phyloP scores from a whole-genome alignment of 495 filamentous ascomycete genomes.

The Hypoxylon trugodes region DNA sequence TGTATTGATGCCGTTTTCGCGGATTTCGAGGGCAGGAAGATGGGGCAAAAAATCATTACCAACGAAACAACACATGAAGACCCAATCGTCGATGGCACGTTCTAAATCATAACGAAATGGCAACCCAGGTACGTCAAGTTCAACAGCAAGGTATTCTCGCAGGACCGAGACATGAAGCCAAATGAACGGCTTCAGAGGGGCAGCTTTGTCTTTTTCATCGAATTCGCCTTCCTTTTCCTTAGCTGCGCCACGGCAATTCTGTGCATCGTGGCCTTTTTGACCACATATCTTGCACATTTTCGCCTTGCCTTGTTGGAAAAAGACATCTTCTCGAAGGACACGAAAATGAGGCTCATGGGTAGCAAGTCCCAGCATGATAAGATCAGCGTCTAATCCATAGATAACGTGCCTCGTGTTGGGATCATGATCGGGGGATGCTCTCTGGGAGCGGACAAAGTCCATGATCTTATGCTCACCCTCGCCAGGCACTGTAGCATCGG shows the following conservation, averaged over 20 bases:
- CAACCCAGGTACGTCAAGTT: constrained; percentile 80
- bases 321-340: constrained; percentile 96
- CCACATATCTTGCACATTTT: constrained; percentile 86
- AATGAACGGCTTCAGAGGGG: constrained; percentile 86
- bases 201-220: constrained; percentile 79
- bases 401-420: constrained; percentile 97
- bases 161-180: constrained; percentile 95
- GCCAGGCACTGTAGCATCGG: constrained; percentile 95
- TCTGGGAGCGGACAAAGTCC: constrained; percentile 95
- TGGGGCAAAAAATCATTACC: constrained; percentile 99
- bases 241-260: constrained; percentile 81
- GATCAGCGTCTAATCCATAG: constrained; percentile 94
- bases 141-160: constrained; percentile 90
- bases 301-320: constrained; percentile 83
- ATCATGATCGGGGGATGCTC: constrained; percentile 86
- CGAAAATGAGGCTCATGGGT: constrained; percentile 98
- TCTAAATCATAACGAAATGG: constrained; percentile 88
- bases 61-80: constrained; percentile 99
- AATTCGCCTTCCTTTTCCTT: constrained; percentile 87
- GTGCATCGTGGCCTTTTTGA: constrained; percentile 86
- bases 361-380: constrained; percentile 97
- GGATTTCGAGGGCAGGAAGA: constrained; percentile 93
- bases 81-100: constrained; percentile 98
- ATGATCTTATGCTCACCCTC: constrained; percentile 99
- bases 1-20: constrained; percentile 96